phyloP scores from a whole-genome alignment of 106 monocot species.

The Allium fistulosum region DNA sequence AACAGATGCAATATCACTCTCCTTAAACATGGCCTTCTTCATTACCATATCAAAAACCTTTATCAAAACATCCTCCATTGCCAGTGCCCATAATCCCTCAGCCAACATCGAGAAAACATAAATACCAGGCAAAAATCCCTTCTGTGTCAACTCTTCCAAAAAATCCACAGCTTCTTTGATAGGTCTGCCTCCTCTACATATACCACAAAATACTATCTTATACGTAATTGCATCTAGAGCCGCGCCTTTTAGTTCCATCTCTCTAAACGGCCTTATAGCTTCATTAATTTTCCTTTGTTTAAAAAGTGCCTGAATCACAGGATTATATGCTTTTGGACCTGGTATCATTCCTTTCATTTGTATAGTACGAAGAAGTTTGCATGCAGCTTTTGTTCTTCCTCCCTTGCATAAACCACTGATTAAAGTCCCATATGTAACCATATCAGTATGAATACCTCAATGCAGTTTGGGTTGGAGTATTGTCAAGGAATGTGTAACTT shows the following conservation, averaged over 20 bases:
- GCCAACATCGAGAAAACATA: no score
- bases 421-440: conserved; percentile 52
- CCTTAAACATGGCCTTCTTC: conserved; percentile 40
- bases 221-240: conserved; percentile 68
- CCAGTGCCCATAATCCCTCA: conserved; percentile 33
- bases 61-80: conserved; percentile 66
- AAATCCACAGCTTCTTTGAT: conserved; percentile 88
- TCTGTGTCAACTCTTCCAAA: conserved; percentile 64
- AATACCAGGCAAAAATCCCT: conserved; percentile 16
- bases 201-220: conserved; percentile 74
- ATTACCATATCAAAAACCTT: conserved; percentile 54
- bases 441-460: conserved; percentile 10
- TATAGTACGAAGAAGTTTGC: conserved; percentile 51
- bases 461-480: no score
- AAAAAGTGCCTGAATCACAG: conserved; percentile 80
- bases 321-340: conserved; percentile 80
- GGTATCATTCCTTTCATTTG: conserved; percentile 81
- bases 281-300: conserved; percentile 65
- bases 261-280: conserved; percentile 75
- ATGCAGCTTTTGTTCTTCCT: conserved; percentile 42
- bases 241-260: conserved; percentile 61
- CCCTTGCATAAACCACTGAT: conserved; percentile 61
- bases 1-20: conserved; percentile 41
- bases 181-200: conserved; percentile 75
- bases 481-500: no score